phyloP scores from a whole-genome alignment of 2,329 filamentous ascomycete genomes.

The Acrocalymma vagum region DNA sequence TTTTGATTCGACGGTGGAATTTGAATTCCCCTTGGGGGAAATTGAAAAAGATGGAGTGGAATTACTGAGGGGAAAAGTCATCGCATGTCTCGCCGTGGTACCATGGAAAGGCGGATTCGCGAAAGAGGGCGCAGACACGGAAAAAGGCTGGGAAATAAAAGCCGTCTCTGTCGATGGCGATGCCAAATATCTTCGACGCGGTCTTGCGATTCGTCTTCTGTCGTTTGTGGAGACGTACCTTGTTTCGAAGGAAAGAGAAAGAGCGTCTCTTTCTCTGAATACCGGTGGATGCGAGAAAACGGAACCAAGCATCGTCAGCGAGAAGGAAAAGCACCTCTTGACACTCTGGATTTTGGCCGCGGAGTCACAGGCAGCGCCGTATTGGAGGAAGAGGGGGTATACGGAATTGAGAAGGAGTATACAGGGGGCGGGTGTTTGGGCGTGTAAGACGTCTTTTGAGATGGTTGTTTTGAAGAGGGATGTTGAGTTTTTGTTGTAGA shows the following conservation, averaged over 20 bases:
- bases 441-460: constrained; percentile 28
- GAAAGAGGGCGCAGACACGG: constrained; percentile 19
- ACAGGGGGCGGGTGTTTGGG: constrained; percentile 23
- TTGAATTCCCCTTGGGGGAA: not conserved
- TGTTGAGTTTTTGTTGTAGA: no score
- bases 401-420: constrained; percentile 19
- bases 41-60: not conserved
- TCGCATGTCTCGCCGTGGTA: constrained; percentile 31
- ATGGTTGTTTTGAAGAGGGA: constrained; percentile 29
- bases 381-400: constrained; percentile 37
- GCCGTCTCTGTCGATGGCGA: constrained; percentile 30
- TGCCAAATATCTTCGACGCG: constrained; percentile 22
- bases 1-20: not conserved
- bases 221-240: constrained; percentile 18
- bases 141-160: constrained; percentile 39
- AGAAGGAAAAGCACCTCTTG: constrained; percentile 8
- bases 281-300: not conserved
- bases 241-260: constrained; percentile 7
- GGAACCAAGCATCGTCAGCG: no score
- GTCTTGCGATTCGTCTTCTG: constrained; percentile 24
- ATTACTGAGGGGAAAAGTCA: constrained; percentile 12
- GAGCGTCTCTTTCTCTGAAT: not conserved
- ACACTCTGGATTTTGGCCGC: constrained; percentile 31
- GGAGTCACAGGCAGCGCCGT: constrained; percentile 32
- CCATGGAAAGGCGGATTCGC: constrained; percentile 34